Percentiles rank a stretch among this genome's conserved stretches.
These are phyloP conservation scores for Psilocybe subaeruginosa DNA, from an alignment of 768 basidiomycete genomes.

Conservation along the genomic window DNA sequence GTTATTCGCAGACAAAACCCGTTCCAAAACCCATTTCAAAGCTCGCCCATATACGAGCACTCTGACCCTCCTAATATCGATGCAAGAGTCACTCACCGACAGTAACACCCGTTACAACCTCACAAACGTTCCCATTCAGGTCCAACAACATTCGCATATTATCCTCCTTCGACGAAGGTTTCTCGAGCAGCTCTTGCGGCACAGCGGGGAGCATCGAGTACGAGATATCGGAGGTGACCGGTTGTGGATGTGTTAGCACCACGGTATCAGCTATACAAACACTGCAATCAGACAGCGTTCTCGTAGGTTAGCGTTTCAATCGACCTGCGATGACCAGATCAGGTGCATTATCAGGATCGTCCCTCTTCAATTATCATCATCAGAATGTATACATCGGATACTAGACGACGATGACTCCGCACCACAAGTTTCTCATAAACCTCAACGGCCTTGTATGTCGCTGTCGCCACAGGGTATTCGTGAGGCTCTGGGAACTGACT, in stretches of 20 bases:
- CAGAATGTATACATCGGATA: conserved; percentile 50
- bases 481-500: conserved; percentile 63
- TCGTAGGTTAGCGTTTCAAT: conserved; percentile 32
- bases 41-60: too few relatives aligned
- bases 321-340: conserved; percentile 69
- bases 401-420: conserved; percentile 49
- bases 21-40: too few relatives aligned
- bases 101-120: conserved; percentile 90
- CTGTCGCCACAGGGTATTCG: conserved; percentile 43
- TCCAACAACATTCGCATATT: conserved; percentile 87
- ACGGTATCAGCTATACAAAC: conserved; percentile 83
- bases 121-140: conserved; percentile 83
- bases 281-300: conserved; percentile 71
- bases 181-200: conserved; percentile 84
- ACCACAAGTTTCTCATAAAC: conserved; percentile 42
- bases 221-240: conserved; percentile 57
- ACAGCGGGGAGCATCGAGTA: conserved; percentile 54
- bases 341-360: conserved; percentile 37
- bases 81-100: conserved; percentile 56
- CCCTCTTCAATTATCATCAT: conserved; percentile 67
- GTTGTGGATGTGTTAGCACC: conserved; percentile 79
- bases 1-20: too few relatives aligned
- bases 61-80: too few relatives aligned
- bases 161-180: conserved; percentile 78
- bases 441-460: conserved; percentile 38